These are phyloP conservation scores for Coniochaeta hoffmannii DNA, from an alignment of 2,329 filamentous ascomycete genomes.

Conservation along the genomic window DNA sequence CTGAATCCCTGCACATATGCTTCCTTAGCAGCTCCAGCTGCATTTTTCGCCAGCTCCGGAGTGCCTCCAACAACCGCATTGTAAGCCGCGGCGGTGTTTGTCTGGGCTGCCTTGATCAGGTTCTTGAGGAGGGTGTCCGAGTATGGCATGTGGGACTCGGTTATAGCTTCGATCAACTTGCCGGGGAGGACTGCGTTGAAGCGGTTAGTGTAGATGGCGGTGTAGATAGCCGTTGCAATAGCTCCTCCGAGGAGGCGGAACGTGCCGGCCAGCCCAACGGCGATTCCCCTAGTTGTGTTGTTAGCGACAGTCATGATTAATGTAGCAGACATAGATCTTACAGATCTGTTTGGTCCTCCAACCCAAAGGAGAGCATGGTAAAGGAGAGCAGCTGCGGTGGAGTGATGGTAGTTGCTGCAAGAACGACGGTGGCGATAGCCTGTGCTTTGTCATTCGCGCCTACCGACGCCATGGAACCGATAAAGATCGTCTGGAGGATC, in stretches of 20 bases:
- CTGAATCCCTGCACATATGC: conserved; percentile 26
- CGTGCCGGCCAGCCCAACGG: conserved; percentile 27
- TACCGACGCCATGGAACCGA: conserved; percentile 25
- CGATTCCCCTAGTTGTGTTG: conserved; percentile 19
- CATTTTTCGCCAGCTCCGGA: conserved; percentile 16
- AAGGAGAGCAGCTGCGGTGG: conserved; percentile 25
- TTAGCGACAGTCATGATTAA: neutral
- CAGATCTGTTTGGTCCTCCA: conserved; percentile 26
- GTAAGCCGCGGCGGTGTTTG: conserved; percentile 25
- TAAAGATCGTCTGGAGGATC: conserved; percentile 24
- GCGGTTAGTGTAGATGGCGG: conserved; percentile 22
- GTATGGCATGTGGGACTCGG: conserved; percentile 12
- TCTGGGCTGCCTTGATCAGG: conserved; percentile 19
- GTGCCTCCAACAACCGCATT: conserved; percentile 19
- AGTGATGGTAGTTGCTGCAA: conserved; percentile 21
- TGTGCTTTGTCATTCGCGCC: conserved; percentile 22
- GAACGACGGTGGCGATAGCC: conserved; percentile 24
- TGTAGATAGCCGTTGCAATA: conserved; percentile 29
- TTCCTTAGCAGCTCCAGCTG: conserved; percentile 20
- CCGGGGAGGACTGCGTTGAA: conserved; percentile 17
- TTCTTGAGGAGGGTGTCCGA: conserved; percentile 10
- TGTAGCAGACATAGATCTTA: conserved; percentile 4
- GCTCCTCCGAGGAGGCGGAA: conserved; percentile 28
- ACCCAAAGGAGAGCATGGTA: conserved; percentile 25
- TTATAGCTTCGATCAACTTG: conserved; percentile 14